These are phyloP conservation scores for Amphicarpaea edgeworthii DNA, from an alignment of 306 rosid genomes.

Conservation along the genomic window DNA sequence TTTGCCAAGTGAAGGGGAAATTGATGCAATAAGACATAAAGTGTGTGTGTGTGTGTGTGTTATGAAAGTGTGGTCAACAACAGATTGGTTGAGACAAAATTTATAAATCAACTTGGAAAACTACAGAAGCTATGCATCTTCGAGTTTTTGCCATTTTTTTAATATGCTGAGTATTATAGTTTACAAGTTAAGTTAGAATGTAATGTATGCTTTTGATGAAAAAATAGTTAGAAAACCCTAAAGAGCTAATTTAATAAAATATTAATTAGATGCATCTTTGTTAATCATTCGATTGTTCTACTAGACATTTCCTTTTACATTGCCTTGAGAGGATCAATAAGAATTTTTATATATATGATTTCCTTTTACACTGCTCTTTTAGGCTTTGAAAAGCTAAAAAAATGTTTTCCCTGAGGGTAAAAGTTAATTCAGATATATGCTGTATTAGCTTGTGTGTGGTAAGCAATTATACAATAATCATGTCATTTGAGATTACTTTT, in stretches of 20 bases:
- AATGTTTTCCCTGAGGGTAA: constrained; percentile 40
- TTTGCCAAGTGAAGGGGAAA: constrained; percentile 27
- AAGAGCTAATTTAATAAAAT: constrained; percentile 44
- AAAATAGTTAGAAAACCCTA: constrained; percentile 23
- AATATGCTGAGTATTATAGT: constrained; percentile 29
- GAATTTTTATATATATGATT: constrained; percentile 42
- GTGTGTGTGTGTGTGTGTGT: no score
- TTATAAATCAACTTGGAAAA: constrained; percentile 42
- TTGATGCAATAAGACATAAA: constrained; percentile 35
- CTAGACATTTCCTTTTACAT: constrained; percentile 54
- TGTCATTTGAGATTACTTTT: constrained; percentile 32
- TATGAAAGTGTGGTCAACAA: constrained; percentile 43
- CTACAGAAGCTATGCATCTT: constrained; percentile 22
- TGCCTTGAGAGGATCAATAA: constrained; percentile 46
- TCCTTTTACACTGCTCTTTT: constrained; percentile 47
- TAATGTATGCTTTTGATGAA: constrained; percentile 12
- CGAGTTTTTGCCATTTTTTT: constrained; percentile 32
- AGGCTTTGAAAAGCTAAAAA: constrained; percentile 47
- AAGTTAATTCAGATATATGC: constrained; percentile 47
- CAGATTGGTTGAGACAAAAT: constrained; percentile 33
- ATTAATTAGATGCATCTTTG: constrained; percentile 20
- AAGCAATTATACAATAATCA: constrained; percentile 8
- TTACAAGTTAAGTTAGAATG: constrained; percentile 31
- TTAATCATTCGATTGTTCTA: constrained; percentile 53
- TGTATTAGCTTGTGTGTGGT: constrained; percentile 31